These are phyloP conservation scores for Leccinum pallidistipes DNA, from an alignment of 1,284 basidiomycete genomes.

Conservation along the genomic window DNA sequence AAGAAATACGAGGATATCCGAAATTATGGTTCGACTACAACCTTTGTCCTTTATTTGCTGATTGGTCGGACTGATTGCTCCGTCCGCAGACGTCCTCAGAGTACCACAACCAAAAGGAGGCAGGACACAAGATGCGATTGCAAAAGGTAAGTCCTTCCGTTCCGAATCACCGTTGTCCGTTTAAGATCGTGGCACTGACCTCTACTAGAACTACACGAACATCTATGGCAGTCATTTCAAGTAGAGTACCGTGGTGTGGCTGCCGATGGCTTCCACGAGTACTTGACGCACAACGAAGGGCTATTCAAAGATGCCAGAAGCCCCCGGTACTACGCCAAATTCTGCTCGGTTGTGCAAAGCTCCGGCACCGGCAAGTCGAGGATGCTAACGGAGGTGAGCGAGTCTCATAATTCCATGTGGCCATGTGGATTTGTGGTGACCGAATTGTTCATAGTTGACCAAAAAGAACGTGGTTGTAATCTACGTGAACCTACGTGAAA, in stretches of 20 bases:
- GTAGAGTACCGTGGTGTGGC: conserved; percentile 11
- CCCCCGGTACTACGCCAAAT: conserved; percentile 16
- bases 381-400: conserved; percentile 17
- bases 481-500: conserved; percentile 21
- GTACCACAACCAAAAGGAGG: not conserved
- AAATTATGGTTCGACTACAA: not conserved
- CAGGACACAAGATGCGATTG: not conserved
- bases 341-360: conserved; percentile 24
- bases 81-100: not conserved
- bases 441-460: conserved; percentile 8
- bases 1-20: not conserved
- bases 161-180: not conserved
- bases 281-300: conserved; percentile 13
- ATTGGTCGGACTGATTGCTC: not conserved
- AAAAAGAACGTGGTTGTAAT: conserved; percentile 16
- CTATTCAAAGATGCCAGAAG: not conserved
- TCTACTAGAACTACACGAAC: not conserved
- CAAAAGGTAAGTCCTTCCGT: not conserved
- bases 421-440: not conserved
- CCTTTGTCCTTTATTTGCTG: not conserved
- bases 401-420: not conserved
- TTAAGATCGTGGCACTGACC: not conserved
- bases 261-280: conserved; percentile 19
- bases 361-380: conserved; percentile 27
- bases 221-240: conserved; percentile 3